Base-by-base conservation (phyloP, 352 stramenopile genomes). In the Phytophthora citricola region DNA sequence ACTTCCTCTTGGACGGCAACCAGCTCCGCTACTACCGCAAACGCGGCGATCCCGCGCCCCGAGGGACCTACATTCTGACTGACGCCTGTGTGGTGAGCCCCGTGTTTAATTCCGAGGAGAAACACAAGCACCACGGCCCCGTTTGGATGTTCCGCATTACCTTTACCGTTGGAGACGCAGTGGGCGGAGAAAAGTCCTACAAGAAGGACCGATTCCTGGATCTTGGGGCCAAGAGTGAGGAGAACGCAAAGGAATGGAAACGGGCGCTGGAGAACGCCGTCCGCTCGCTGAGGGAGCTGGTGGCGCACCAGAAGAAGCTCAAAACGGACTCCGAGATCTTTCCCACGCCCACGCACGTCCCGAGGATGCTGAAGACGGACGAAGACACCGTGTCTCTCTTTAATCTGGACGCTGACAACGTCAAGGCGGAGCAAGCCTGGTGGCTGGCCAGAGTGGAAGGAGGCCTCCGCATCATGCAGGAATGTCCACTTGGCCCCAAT, bases 121-220 rank as follows among this genome's bases (percentile, higher is more conserved):
- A 94, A 70, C 87, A 96, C 73, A 89, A 89, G 39, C 89, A 96
- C 61, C 87, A 96, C 66, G 89, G 78, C 0, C 86, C 85, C 11
- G 88, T 94, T 22, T 94, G 85, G 85, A 95, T 95, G 87, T 95
- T 95, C 63, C 88, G 88, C 76, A 94, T 95, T 66, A 95, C 88
- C 45, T 95, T 95, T 65, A 66, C 83, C 2, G 81, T 94, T 10
- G 85, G 89, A 11, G 75, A 83, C 29, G 63, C 58, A 22, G 81
- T 83, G 22, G 65, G 58, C 29, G 78, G 76, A 38, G 89, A 96
- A 46, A 95, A 96, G 68, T 89, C 79, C 12, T 94, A 92, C 80
- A 92, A 93, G 78, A 96, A 96, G 59, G 89, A 96, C 66, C 80
- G 87, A 20, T 96, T 96, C 53, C 48, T 96, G 15, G 89, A 96